Evolutionary conservation across 495 filamentous ascomycete genomes (phyloP), one percentile per base, ranked within the genome.

Genomic region (Podospora fimiseda): DNA sequence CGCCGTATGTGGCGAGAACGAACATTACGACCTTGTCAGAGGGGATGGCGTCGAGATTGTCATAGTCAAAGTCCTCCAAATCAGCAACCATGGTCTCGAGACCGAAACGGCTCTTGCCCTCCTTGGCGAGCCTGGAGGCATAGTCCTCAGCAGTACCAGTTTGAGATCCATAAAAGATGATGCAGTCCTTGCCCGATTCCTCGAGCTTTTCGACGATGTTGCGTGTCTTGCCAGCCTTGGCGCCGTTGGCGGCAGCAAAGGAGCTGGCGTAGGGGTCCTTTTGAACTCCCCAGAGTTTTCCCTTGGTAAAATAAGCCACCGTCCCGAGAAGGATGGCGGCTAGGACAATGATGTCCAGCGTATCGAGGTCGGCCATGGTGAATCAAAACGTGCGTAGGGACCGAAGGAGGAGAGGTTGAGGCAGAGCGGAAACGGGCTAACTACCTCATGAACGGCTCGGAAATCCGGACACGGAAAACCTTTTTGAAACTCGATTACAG

Each of bases 131-230:
- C 57, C 93, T 80, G n/a, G 94, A 95, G 50, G 93, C 94, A 60
- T 99, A 99, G 64, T 99, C 93, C 77, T 99, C 93, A 21, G 93
- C 93, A 50, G 94, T 99, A 61, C 93, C 93, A 16, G 93, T 99
- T 70, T 99, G 93, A 44, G 93, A 97, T 46, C 92, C 93, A 62
- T 96, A 99, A 75, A 99, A 96, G 55, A 97, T 87, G 50, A 99
- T 85, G 73, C 90, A 95, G 70, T 99, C 96, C 75, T 97, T 97
- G 67, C 85, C 86, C 2, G 80, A 85, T 73, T 96, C 89, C 30
- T 96, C 87, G 87, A 99, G 87, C 75, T 92, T 95, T 75, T 96
- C 87, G 21, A 96, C 54, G 51, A 99, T 90, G 69, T 97, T 88
- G 58, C 92, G 78, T 44, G 91, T 90, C 74, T 89, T 91, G 52